These are phyloP conservation scores for Ophiostoma pallidulum DNA, from an alignment of 2,329 filamentous ascomycete genomes.

Conservation along the genomic window DNA sequence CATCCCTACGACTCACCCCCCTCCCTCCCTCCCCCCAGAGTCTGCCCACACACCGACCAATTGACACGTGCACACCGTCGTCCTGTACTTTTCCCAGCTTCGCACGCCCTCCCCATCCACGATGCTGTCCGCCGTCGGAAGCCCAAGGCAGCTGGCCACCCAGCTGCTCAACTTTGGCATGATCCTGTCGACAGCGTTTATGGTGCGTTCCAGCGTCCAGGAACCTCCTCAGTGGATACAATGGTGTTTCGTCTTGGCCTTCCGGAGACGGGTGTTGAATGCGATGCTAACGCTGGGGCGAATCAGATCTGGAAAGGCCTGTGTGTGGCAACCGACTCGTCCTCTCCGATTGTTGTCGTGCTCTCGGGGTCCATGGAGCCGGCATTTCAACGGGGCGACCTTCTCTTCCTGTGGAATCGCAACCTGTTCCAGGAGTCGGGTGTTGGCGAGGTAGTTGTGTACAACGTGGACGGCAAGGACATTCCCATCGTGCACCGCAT, in stretches of 20 bases:
- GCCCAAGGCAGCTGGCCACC: conserved; percentile 69
- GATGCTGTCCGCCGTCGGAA: conserved; percentile 62
- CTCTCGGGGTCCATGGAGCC: conserved; percentile 78
- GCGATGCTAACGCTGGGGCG: conserved; percentile 19
- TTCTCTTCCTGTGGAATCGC: conserved; percentile 70
- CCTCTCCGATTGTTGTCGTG: conserved; percentile 74
- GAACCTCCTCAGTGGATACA: too few species aligned
- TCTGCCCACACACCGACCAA: too few species aligned
- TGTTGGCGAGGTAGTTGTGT: conserved; percentile 46
- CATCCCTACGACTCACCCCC: too few species aligned
- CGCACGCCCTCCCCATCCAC: conserved; percentile 14
- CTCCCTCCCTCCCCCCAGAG: too few species aligned
- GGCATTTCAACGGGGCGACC: conserved; percentile 68
- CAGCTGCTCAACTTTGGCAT: conserved; percentile 87
- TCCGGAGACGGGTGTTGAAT: too few species aligned
- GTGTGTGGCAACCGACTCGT: conserved; percentile 65
- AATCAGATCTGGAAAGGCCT: conserved; percentile 75
- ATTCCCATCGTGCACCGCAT: conserved; percentile 96
- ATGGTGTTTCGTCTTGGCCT: too few species aligned
- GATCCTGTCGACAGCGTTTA: conserved; percentile 83
- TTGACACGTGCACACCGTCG: too few species aligned
- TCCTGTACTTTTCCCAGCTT: too few species aligned
- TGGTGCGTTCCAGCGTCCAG: too few species aligned
- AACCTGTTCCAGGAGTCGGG: conserved; percentile 46
- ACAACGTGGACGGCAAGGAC: conserved; percentile 83